A percentile compares a stretch with the other conserved stretches of the same genome.
These are phyloP conservation scores for Fusarium metavorans DNA, from an alignment of 2,329 filamentous ascomycete genomes.

Conservation along the genomic window DNA sequence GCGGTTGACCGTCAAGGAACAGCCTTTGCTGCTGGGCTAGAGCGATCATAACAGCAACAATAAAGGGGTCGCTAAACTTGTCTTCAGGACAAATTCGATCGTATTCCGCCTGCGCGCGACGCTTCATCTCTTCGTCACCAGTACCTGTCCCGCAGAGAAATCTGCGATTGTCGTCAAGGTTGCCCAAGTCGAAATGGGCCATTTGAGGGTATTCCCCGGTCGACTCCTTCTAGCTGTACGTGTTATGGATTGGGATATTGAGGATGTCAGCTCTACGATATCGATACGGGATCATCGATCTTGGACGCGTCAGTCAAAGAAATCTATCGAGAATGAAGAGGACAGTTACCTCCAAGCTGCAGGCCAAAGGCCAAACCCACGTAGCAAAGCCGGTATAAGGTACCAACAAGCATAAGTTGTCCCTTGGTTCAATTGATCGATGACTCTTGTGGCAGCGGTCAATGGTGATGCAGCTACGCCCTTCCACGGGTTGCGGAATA, in stretches of 20 bases:
- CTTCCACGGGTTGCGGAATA: background rate
- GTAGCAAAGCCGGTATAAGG: background rate
- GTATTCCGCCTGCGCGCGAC: background rate
- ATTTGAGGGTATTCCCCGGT: background rate
- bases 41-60: background rate
- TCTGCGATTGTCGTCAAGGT: background rate
- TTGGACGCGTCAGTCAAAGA: background rate
- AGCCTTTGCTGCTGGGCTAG: slow-evolving; percentile 2
- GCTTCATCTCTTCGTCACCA: background rate
- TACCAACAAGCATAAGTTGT: background rate
- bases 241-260: background rate
- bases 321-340: background rate
- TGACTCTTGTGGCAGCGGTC: background rate
- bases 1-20: background rate
- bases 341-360: background rate
- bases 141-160: background rate
- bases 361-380: background rate
- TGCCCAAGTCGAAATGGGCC: background rate
- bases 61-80: background rate
- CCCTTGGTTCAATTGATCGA: background rate
- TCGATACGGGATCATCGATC: background rate
- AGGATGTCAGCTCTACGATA: background rate
- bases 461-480: background rate
- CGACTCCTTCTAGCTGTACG: background rate
- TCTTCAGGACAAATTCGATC: background rate